Base-by-base conservation (phyloP, 768 basidiomycete species). In the Trametes cubensis region DNA sequence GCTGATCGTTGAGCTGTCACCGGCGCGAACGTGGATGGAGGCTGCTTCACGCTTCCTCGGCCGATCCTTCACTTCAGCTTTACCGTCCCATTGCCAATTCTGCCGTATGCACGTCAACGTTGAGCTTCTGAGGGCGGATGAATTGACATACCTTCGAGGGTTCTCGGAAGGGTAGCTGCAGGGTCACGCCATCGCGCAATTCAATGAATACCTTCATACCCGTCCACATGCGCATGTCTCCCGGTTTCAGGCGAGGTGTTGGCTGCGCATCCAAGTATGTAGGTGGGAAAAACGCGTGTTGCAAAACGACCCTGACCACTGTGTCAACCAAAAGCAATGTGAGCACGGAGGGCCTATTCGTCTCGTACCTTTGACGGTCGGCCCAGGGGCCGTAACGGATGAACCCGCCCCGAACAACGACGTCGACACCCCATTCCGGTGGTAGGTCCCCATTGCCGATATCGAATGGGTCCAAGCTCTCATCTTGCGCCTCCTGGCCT, bases 361-460 rank as follows among this genome's bases (percentile, higher is more conserved):
- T 70, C 15, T 4, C 76, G 67, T 70, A 88, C 92, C 95, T 81
- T 74, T 97, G 96, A 25, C 95, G 83, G 75, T 98, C 96, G 23
- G 95, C 90, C 96, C 96, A 98, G 4, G 96, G 96, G 5, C 96
- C 96, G 71, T 98, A 98, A 20, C 85, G 83, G 39, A 97, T 66
- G 39, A 81, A 73, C 0, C 93, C 95, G 18, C 87, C 86, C 60
- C 85, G 78, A n/a, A 98, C 78, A 18, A 88, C 81, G 18, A 98
- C 67, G 69, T 98, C 92, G 25, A 97, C 76, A 3, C 95, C 96
- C 92, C 95, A 98, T 70, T 98, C 93, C 6, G 96, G 96, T 21
- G 90, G 80, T 44, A 88, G 70, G 68, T 92, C 95, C 0, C 93
- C 89, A 70, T 97, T 97, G 2, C 92, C 94, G 52, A 95, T 80